phyloP scores from a whole-genome alignment of 2,329 filamentous ascomycete genomes.

The Aspergillus pseudotamarii region DNA sequence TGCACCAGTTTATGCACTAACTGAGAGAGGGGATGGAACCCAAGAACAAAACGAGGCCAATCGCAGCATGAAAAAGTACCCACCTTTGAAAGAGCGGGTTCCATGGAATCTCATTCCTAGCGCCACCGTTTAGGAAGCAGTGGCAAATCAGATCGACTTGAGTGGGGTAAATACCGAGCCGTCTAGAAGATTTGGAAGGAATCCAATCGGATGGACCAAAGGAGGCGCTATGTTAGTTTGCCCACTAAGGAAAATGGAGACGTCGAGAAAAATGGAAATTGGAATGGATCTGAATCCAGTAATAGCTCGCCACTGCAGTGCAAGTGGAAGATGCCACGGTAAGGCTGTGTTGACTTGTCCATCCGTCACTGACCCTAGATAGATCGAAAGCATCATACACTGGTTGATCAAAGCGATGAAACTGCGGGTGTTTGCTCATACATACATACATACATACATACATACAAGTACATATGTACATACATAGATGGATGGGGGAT shows the following conservation, averaged over 20 bases:
- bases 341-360: constrained; percentile 3
- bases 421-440: neutral
- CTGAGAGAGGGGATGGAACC: constrained; percentile 10
- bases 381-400: neutral
- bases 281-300: constrained; percentile 3
- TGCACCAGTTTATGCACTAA: constrained; percentile 14
- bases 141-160: constrained; percentile 12
- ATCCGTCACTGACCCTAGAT: neutral
- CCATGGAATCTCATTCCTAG: constrained; percentile 24
- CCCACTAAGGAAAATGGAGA: constrained; percentile 4
- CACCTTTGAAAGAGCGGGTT: constrained; percentile 7
- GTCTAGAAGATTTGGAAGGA: constrained; percentile 17
- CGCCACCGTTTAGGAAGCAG: constrained; percentile 22
- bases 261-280: neutral
- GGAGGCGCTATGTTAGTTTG: constrained; percentile 5
- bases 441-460: neutral
- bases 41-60: constrained; percentile 17
- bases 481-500: neutral
- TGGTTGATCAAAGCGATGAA: neutral
- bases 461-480: neutral
- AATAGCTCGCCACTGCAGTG: neutral
- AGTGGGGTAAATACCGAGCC: constrained; percentile 16
- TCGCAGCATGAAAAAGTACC: neutral
- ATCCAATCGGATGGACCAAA: constrained; percentile 24
- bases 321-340: neutral